phyloP scores from a whole-genome alignment of 345 rosid species.

The Nephelium lappaceum region DNA sequence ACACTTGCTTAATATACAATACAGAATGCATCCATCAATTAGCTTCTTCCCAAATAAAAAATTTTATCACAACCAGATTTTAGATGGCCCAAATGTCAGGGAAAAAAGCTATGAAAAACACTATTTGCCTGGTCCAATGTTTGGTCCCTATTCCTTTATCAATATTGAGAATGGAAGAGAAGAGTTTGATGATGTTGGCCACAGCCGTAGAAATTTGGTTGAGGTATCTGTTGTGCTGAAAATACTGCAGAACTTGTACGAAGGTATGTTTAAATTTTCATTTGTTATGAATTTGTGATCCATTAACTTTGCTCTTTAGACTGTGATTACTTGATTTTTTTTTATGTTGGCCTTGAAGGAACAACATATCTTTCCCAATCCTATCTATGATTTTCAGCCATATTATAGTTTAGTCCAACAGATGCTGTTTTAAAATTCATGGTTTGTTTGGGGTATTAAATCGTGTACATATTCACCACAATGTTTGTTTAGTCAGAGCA shows the following conservation, averaged over 20 bases:
- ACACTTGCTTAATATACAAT: slow-evolving; percentile 58
- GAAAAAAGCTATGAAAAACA: slow-evolving; percentile 27
- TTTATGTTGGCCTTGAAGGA: not conserved
- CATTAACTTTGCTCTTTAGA: not conserved
- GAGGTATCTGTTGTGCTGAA: slow-evolving; percentile 44
- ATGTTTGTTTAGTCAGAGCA: too few relatives aligned
- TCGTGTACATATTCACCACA: too few relatives aligned
- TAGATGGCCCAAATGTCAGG: slow-evolving; percentile 52
- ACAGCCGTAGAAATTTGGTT: slow-evolving; percentile 39
- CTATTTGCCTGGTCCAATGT: slow-evolving; percentile 44
- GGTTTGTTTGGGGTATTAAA: too few relatives aligned
- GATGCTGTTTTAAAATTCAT: too few relatives aligned
- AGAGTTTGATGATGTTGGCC: slow-evolving; percentile 20
- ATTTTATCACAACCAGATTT: slow-evolving; percentile 46
- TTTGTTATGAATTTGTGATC: not conserved
- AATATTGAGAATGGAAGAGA: slow-evolving; percentile 46
- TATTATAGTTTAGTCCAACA: too few relatives aligned
- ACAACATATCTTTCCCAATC: too few relatives aligned
- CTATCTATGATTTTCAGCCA: too few relatives aligned
- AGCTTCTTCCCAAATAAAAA: slow-evolving; percentile 55
- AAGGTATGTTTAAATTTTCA: slow-evolving; percentile 30
- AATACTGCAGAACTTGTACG: slow-evolving; percentile 32
- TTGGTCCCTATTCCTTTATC: slow-evolving; percentile 52
- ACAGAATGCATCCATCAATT: slow-evolving; percentile 80
- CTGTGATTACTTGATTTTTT: not conserved